Evolutionary conservation across 1,284 basidiomycete species (phyloP).

Genomic region (Stereum hirsutum): DNA sequence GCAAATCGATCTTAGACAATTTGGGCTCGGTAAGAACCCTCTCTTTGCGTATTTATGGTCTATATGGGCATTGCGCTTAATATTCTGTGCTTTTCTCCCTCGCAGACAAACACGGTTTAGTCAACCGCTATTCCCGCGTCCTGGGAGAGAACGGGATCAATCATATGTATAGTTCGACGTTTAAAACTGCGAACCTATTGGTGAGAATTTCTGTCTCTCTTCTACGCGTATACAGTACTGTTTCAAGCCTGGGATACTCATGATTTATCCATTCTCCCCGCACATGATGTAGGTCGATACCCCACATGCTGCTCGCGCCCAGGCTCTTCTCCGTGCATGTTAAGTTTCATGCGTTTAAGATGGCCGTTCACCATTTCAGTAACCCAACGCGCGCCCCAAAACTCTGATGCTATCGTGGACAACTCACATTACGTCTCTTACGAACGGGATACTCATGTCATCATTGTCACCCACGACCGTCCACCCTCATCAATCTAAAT

Average conservation of each 20-base stretch:
- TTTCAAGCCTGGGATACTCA: no score
- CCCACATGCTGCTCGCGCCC: slow-evolving; percentile 31
- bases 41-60: slow-evolving; percentile 19
- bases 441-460: no score
- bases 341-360: no score
- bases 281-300: slow-evolving; percentile 30
- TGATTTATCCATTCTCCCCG: neutral
- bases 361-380: no score
- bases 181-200: slow-evolving; percentile 76
- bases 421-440: no score
- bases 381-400: no score
- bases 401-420: no score
- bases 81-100: neutral
- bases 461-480: no score
- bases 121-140: slow-evolving; percentile 66
- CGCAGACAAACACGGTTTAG: slow-evolving; percentile 67
- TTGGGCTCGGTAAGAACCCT: slow-evolving; percentile 67
- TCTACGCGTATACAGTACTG: no score
- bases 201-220: slow-evolving; percentile 33
- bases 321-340: slow-evolving; percentile 32
- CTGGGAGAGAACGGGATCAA: slow-evolving; percentile 66
- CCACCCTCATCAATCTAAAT: no score
- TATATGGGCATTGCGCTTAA: neutral
- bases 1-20: slow-evolving; percentile 61
- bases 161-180: slow-evolving; percentile 80